phyloP scores from a whole-genome alignment of 306 rosid genomes.

The Quercus bicolor region DNA sequence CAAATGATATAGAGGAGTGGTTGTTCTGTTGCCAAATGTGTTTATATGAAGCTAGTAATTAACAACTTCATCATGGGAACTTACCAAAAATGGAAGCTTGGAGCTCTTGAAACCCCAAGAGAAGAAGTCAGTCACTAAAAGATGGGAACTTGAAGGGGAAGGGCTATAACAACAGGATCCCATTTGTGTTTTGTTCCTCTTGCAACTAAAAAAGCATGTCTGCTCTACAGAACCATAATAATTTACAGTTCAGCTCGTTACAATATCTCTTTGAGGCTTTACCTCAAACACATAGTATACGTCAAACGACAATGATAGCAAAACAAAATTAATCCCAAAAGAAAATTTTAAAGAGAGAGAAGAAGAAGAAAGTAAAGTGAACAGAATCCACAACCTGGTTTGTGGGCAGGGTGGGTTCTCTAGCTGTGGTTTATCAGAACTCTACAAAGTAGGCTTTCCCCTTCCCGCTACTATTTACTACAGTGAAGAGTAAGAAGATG shows the following conservation, averaged over 20 bases:
- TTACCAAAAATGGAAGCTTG: constrained; percentile 52
- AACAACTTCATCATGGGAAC: neutral
- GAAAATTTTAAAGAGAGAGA: too few species aligned
- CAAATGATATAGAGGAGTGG: neutral
- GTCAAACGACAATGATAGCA: too few species aligned
- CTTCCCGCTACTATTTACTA: too few species aligned
- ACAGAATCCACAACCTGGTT: too few species aligned
- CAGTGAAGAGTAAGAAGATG: too few species aligned
- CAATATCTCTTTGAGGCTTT: too few species aligned
- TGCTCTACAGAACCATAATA: neutral
- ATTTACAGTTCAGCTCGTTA: neutral
- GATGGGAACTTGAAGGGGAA: constrained; percentile 41
- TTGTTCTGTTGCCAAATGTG: neutral
- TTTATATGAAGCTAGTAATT: neutral
- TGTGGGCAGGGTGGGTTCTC: too few species aligned
- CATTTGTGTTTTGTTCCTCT: constrained; percentile 42
- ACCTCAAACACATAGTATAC: too few species aligned
- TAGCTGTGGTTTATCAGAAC: too few species aligned
- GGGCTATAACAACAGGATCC: constrained; percentile 44
- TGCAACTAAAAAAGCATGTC: constrained; percentile 22
- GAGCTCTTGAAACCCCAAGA: constrained; percentile 41
- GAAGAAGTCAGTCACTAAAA: constrained; percentile 30
- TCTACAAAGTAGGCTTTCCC: too few species aligned
- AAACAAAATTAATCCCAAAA: too few species aligned
- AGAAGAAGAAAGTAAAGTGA: too few species aligned